Evolutionary conservation across 164 flowering plant species (phyloP).

Genomic region (Cinnamomum chago): DNA sequence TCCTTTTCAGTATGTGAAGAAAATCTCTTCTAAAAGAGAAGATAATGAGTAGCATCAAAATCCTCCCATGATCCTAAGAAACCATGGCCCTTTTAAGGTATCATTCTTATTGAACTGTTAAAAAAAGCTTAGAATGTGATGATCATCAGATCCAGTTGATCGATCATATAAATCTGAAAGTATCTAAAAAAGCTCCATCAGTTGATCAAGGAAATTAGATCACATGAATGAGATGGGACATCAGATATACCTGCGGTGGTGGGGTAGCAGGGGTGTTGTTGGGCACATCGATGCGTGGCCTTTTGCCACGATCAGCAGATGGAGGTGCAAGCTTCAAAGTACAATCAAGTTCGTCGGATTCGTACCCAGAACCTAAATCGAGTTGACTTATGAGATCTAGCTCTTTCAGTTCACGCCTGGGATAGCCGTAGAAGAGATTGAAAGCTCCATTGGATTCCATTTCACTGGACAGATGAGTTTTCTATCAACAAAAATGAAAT

Average conservation of each 20-base stretch:
- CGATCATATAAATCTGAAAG: neutral
- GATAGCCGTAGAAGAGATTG: neutral
- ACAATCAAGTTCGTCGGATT: neutral
- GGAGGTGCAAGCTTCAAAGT: constrained; percentile 1
- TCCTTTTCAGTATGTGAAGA: no score
- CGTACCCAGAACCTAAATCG: neutral
- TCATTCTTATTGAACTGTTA: no score
- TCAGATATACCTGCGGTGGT: constrained; percentile 1
- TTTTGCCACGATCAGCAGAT: neutral
- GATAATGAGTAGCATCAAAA: no score
- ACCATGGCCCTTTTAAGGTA: no score
- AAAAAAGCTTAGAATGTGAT: no score
- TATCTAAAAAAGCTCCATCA: neutral
- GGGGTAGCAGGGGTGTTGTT: neutral
- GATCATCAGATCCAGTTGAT: neutral
- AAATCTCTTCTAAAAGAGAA: no score
- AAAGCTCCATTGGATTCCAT: neutral
- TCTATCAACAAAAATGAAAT: neutral
- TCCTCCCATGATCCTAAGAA: no score
- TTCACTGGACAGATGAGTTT: neutral
- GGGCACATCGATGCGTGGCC: neutral
- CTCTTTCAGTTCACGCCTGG: constrained; percentile 1
- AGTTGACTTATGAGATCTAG: neutral
- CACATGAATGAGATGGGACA: neutral
- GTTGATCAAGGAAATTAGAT: neutral